A percentile compares a stretch with the other conserved stretches of the same genome.
phyloP scores from a whole-genome alignment of 305 asterid genomes.

The Fraxinus ornus region DNA sequence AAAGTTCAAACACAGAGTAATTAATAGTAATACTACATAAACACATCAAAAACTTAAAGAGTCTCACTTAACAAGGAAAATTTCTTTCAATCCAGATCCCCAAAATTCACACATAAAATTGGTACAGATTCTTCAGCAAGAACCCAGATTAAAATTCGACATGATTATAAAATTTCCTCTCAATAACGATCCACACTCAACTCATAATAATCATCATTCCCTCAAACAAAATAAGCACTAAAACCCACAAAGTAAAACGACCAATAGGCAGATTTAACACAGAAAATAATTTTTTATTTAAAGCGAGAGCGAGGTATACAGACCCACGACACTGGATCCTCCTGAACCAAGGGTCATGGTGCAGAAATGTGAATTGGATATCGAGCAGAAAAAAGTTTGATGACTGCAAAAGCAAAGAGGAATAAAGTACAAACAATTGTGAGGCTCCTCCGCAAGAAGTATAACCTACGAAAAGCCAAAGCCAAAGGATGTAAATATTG shows the following conservation, averaged over 20 bases:
- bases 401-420: neutral
- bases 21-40: neutral
- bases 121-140: neutral
- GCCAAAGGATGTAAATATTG: neutral
- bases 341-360: constrained; percentile 57
- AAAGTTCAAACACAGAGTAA: neutral
- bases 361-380: constrained; percentile 8
- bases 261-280: constrained; percentile 20
- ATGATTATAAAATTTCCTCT: neutral
- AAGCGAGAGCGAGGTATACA: neutral
- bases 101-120: neutral
- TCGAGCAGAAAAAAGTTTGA: neutral
- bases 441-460: neutral
- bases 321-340: constrained; percentile 55
- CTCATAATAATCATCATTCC: neutral
- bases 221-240: constrained; percentile 7
- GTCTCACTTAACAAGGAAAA: neutral
- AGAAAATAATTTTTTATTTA: neutral
- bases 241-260: constrained; percentile 18
- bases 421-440: neutral
- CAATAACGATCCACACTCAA: constrained; percentile 16
- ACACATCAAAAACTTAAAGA: neutral
- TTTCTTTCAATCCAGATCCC: neutral
- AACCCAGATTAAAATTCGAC: neutral
- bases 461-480: neutral